Evolutionary conservation across 1,284 basidiomycete genomes (phyloP).

Genomic region (Wolfiporia cocos): DNA sequence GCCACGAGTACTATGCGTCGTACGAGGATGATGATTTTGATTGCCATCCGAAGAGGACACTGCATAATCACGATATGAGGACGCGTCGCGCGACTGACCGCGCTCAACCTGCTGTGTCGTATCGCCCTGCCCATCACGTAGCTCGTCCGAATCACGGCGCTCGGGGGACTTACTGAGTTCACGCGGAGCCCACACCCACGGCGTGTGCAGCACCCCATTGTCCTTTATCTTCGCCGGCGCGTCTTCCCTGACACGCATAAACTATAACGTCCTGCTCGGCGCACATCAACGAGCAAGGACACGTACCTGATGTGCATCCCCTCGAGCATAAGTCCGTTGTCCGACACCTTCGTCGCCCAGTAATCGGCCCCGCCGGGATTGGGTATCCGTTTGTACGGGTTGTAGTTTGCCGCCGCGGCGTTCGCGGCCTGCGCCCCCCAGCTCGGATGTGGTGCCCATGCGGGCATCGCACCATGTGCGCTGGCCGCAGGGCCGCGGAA

Average conservation of each 20-base stretch:
- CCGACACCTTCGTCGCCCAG: slow-evolving; percentile 44
- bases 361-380: slow-evolving; percentile 57
- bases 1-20: neutral
- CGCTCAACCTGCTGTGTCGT: slow-evolving; percentile 6
- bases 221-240: slow-evolving; percentile 16
- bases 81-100: neutral
- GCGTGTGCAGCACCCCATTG: slow-evolving; percentile 27
- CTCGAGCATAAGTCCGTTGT: slow-evolving; percentile 60
- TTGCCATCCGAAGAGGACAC: neutral
- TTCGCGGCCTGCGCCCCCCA: slow-evolving; percentile 18
- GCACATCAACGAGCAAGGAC: neutral
- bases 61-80: neutral
- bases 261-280: neutral
- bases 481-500: slow-evolving; percentile 13
- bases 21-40: neutral
- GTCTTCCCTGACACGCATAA: slow-evolving; percentile 13
- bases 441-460: slow-evolving; percentile 26
- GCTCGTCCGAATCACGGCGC: slow-evolving; percentile 10
- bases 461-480: slow-evolving; percentile 11
- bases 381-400: slow-evolving; percentile 56
- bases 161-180: slow-evolving; percentile 23
- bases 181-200: slow-evolving; percentile 31
- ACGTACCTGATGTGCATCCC: slow-evolving; percentile 63
- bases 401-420: slow-evolving; percentile 30
- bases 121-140: slow-evolving; percentile 9